Conservation (phyloP, 192 early-diverging fungal genomes). For the Kickxella alabastrina region DNA sequence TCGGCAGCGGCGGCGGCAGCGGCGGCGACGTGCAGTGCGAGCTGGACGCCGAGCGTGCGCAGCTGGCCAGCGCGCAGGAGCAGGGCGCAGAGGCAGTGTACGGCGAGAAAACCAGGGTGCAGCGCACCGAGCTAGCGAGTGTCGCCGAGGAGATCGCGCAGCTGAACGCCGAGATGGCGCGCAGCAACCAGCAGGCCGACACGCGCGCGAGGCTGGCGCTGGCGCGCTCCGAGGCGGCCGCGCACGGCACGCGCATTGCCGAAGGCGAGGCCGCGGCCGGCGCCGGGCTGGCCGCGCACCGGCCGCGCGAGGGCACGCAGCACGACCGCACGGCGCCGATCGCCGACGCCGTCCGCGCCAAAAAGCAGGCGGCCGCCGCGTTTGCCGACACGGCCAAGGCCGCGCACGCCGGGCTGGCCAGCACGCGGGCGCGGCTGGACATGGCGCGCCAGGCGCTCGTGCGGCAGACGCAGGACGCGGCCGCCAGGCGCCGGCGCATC, state of each 20-base stretch:
- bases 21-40: constrained; percentile 11
- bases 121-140: constrained; percentile 39
- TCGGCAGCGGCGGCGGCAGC: constrained; percentile 11
- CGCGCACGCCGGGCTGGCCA: constrained; percentile 9
- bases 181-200: constrained; percentile 60
- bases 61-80: constrained; percentile 16
- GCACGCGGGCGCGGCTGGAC: constrained; percentile 29
- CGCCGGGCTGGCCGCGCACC: no score
- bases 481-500: constrained; percentile 14
- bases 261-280: no score
- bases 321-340: constrained; percentile 22
- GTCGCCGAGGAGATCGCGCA: constrained; percentile 45
- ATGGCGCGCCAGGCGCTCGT: constrained; percentile 31
- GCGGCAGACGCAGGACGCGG: constrained; percentile 22
- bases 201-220: constrained; percentile 59
- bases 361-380: constrained; percentile 23
- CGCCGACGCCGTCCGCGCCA: constrained; percentile 10
- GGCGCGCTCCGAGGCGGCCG: constrained; percentile 53
- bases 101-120: constrained; percentile 28
- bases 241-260: no score
- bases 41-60: constrained; percentile 26
- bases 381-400: constrained; percentile 7
- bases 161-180: constrained; percentile 56
- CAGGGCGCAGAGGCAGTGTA: constrained; percentile 12
- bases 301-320: no score